These are phyloP conservation scores for Cyclotella choctawhatcheeana DNA, from an alignment of 108 stramenopile genomes.

Conservation along the genomic window DNA sequence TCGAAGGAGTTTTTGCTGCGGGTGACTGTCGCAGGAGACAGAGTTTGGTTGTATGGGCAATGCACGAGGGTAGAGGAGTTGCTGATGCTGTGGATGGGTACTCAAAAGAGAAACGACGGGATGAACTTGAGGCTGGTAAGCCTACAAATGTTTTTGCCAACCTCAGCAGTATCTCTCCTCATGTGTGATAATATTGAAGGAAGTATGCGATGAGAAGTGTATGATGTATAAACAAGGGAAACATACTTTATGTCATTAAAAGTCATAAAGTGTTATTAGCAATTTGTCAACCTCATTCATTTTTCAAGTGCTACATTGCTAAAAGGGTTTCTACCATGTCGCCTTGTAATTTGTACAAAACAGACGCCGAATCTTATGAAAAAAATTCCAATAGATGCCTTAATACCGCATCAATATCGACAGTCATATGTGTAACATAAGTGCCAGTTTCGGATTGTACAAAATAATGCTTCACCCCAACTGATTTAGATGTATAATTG, in stretches of 20 bases:
- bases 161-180: slow-evolving; percentile 81
- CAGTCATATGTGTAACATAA: neutral
- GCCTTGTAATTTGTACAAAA: neutral
- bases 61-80: slow-evolving; percentile 96
- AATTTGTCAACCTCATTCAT: too few relatives aligned
- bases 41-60: slow-evolving; percentile 97
- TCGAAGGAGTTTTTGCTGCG: slow-evolving; percentile 97
- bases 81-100: slow-evolving; percentile 88
- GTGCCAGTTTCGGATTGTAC: neutral
- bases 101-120: slow-evolving; percentile 76
- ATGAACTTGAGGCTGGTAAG: slow-evolving; percentile 51
- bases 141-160: slow-evolving; percentile 77
- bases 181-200: slow-evolving; percentile 5
- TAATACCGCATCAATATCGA: neutral
- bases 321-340: too few relatives aligned
- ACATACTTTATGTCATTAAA: too few relatives aligned
- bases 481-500: slow-evolving; percentile 2
- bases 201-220: too few relatives aligned
- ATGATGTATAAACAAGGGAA: too few relatives aligned
- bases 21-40: slow-evolving; percentile 98
- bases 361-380: neutral
- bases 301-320: too few relatives aligned
- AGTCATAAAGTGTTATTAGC: neutral
- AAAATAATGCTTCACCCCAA: neutral
- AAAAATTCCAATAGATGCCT: neutral